Conservation (phyloP, 441 rosid species). For the Adansonia rubrostipa region DNA sequence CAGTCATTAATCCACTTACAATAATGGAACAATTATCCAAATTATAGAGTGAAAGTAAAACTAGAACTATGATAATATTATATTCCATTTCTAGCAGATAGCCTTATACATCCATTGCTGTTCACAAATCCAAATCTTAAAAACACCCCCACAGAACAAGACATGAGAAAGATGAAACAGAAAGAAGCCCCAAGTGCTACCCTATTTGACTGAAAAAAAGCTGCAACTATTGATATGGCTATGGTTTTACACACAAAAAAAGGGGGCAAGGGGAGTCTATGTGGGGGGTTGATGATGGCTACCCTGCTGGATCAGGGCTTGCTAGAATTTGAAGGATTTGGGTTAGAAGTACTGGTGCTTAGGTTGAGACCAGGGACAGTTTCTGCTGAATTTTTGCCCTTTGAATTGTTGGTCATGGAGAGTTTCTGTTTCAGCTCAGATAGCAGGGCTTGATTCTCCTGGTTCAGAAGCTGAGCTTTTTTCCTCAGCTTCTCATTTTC, state of each 20-base stretch:
- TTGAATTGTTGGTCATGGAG: conserved; percentile 35
- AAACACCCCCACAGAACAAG: conserved; percentile 11
- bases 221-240: no score
- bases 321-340: conserved; percentile 47
- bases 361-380: conserved; percentile 50
- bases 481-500: conserved; percentile 78
- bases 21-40: not conserved
- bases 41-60: not conserved
- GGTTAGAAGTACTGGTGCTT: conserved; percentile 41
- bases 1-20: not conserved
- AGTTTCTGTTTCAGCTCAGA: conserved; percentile 67
- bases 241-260: no score
- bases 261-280: no score
- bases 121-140: conserved; percentile 46
- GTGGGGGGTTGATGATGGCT: no score
- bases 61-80: conserved; percentile 29
- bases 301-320: conserved; percentile 31
- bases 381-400: conserved; percentile 29
- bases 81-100: conserved; percentile 49
- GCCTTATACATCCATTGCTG: conserved; percentile 51
- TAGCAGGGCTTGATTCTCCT: conserved; percentile 74
- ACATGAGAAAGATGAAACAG: conserved; percentile 41
- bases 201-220: no score
- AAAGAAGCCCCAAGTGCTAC: no score
- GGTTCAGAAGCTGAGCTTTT: conserved; percentile 76